Base-by-base conservation (phyloP, 192 early-diverging fungal species). In the Phlyctochytrium bullatum region DNA sequence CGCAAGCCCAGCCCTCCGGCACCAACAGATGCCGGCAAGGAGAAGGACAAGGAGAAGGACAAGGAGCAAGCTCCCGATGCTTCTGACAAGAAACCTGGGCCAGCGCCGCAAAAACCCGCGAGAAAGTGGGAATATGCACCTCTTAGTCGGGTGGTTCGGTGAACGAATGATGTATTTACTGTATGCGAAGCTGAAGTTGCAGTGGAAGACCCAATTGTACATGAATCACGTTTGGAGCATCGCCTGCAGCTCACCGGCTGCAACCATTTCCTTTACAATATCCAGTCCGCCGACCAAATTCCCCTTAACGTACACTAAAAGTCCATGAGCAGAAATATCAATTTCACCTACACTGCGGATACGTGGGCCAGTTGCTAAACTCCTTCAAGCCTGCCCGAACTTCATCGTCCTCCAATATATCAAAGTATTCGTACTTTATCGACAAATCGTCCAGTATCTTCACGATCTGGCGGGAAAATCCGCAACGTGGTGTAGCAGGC, bases 261-360 rank as follows among this genome's bases (percentile, higher is more conserved):
- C 73, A 25, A 91, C 83, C 91, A 98, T 87, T 75, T 97, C 95
- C 53, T 89, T 86, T 30, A 98, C 86, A 80, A 98, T 95, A 73
- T 98, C 96, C 69, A 97, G 77, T 25, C 96, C 96, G 36, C 96
- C 96, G 27, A 93, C 63, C 28, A 98, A 79, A 75, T 98, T 95
- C 51, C 96, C 92, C 59, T 92, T 86, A 68, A 91, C 85, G 69
- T 96, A 98, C 3, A 98, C 30, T 47, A 20, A 20, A 47, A 14
- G 20, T 47, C 20, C 20, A 20, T 47, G 6, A 28, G 36, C 10
- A 53, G 50, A 1, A 24, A 30, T 28, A 63, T 51, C 14, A 69
- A 1, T 29, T 24, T 23, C 64, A 74, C 63, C 1, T 54, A 65
- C 63, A 50, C 63, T 85, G 83, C 23, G 83, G 83, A 61, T 74